Base-by-base conservation (phyloP, 1,139 yeast genomes). In the Scheffersomyces parashehatae region DNA sequence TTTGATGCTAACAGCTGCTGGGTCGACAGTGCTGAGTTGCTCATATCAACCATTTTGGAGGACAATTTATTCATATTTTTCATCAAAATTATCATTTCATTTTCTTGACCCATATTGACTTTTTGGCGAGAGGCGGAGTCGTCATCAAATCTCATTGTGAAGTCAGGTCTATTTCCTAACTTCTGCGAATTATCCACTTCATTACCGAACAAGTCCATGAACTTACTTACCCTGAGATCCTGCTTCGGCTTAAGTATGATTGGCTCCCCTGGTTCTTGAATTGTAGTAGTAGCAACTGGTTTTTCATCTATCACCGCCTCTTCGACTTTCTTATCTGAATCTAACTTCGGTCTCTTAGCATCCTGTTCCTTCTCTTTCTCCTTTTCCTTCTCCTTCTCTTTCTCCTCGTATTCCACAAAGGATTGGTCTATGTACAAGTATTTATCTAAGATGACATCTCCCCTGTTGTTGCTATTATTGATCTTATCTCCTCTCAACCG, bases 11-110 rank as follows among this genome's bases (percentile, higher is more conserved):
- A 31, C 35, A 31, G 35, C 24, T 31, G 35, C 42, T 26, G 47
- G 38, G 14, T 60, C 59, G 16, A 58, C 63, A 29, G 62, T 68
- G 12, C 68, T 40, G 64, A 67, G 38, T 74, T 73, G 29, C 74
- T 68, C 53, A 81, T 77, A 47, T 79, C 77, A 49, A 89, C 79
- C 87, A 93, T 87, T 53, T 91, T 82, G 45, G 89, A 83, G 53
- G 95, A 85, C 40, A 93, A 70, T 48, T 89, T 79, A 64, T 93
- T 93, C 95, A 91, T 90, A 48, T 96, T 88, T 53, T 85, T 78
- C 70, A 93, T 76, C 31, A 90, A 82, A 10, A 88, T 81, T 15
- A 88, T 75, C 62, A 87, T 75, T 50, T 85, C 89, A 31, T 80
- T 81, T 43, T 82, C 82, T 36, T 75, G 75, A 30, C 71, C 73